A percentile compares a stretch with the other conserved stretches of the same genome.
Conservation (phyloP, 2,329 filamentous ascomycete genomes). For the Lizonia empirigonia region DNA sequence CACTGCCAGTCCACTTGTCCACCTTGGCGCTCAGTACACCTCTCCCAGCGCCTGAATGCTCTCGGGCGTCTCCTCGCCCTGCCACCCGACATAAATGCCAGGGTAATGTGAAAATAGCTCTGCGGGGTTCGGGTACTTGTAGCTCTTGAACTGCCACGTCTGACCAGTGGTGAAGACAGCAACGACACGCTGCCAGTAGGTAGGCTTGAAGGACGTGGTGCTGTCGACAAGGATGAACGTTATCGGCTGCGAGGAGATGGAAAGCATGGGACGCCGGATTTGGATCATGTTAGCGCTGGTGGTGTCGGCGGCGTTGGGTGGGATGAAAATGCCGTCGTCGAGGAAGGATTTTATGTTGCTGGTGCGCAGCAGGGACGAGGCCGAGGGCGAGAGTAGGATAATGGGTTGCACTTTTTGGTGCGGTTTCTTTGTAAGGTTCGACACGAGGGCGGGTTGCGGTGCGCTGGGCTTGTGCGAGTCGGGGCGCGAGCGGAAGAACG, state of each 20-base stretch:
- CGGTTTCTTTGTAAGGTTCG: constrained; percentile 50
- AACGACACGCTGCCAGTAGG: constrained; percentile 95
- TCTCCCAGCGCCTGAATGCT: constrained; percentile 81
- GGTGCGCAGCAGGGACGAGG: constrained; percentile 91
- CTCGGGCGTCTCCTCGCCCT: constrained; percentile 78
- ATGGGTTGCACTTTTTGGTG: constrained; percentile 70
- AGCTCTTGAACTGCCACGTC: constrained; percentile 97
- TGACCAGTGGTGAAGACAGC: constrained; percentile 98
- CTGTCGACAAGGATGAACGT: constrained; percentile 96
- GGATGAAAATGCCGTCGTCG: constrained; percentile 79
- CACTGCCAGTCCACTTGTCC: constrained; percentile 74
- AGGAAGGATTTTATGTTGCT: constrained; percentile 96
- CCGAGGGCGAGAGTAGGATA: constrained; percentile 94
- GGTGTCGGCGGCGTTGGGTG: constrained; percentile 69
- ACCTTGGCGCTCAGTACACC: constrained; percentile 78
- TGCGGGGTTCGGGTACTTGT: constrained; percentile 89
- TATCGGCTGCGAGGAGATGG: constrained; percentile 71
- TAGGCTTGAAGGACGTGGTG: constrained; percentile 92
- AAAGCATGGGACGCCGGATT: constrained; percentile 76
- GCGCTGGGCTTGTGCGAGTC: constrained; percentile 47
- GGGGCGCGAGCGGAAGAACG: constrained; percentile 68
- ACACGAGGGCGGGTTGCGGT: constrained; percentile 44
- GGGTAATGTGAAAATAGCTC: constrained; percentile 89
- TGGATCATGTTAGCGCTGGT: constrained; percentile 78
- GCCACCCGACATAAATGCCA: constrained; percentile 90